A percentile compares a stretch with the other conserved stretches of the same genome.
Evolutionary conservation across 2,329 filamentous ascomycete species (phyloP).

Genomic region (Cladophialophora immunda): DNA sequence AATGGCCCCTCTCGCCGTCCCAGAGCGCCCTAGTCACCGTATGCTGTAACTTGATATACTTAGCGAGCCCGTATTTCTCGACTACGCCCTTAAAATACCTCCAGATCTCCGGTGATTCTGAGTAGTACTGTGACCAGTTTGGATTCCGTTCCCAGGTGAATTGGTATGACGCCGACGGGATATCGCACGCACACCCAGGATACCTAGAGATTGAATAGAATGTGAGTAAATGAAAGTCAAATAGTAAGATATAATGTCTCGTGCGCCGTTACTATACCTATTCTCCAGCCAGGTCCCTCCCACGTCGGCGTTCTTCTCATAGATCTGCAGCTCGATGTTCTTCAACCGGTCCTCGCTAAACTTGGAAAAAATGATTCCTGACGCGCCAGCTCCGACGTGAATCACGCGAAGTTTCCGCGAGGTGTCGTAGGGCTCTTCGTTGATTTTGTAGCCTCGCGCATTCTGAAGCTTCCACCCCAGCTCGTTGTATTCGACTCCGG

Average conservation of each 20-base stretch:
- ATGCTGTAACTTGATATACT: conserved; percentile 42
- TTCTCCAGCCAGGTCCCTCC: conserved; percentile 47
- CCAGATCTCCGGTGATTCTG: conserved; percentile 42
- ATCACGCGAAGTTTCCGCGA: conserved; percentile 44
- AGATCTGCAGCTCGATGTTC: conserved; percentile 40
- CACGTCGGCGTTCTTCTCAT: conserved; percentile 44
- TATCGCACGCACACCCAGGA: conserved; percentile 56
- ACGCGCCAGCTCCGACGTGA: conserved; percentile 52
- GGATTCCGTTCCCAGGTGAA: conserved; percentile 38
- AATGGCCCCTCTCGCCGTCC: conserved; percentile 43
- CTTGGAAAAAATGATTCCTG: conserved; percentile 51
- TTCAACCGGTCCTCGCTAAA: conserved; percentile 36
- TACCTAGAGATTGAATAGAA: too few species aligned
- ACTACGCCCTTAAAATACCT: conserved; percentile 43
- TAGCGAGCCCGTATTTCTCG: conserved; percentile 40
- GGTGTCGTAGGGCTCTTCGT: conserved; percentile 30
- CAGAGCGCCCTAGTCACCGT: conserved; percentile 43
- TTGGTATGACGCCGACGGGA: conserved; percentile 48
- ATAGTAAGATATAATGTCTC: too few species aligned
- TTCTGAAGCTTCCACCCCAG: conserved; percentile 29
- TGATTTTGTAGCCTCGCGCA: conserved; percentile 25
- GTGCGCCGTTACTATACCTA: too few species aligned
- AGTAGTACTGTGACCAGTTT: conserved; percentile 38
- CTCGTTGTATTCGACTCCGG: conserved; percentile 28
- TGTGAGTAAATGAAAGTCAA: too few species aligned